These are phyloP conservation scores for Dothistroma pini DNA, from an alignment of 2,329 filamentous ascomycete genomes.

Conservation along the genomic window DNA sequence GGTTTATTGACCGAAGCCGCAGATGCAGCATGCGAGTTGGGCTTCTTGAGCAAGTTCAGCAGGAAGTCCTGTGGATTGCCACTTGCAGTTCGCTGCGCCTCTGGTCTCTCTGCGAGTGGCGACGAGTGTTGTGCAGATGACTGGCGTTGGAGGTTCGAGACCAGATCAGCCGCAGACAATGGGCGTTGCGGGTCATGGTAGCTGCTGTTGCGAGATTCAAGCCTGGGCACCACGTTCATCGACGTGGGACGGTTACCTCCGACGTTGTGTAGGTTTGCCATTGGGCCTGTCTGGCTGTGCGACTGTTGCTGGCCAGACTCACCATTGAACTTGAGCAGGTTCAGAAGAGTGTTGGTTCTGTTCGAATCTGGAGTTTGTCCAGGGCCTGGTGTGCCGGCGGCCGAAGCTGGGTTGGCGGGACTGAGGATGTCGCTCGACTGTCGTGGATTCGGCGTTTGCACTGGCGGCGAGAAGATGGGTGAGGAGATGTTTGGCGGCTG, in stretches of 20 bases:
- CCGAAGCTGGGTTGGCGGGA: conserved; percentile 48
- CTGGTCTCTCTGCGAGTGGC: conserved; percentile 29
- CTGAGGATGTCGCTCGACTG: conserved; percentile 58
- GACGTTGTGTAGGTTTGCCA: conserved; percentile 38
- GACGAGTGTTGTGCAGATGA: conserved; percentile 34
- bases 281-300: conserved; percentile 31
- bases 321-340: conserved; percentile 62
- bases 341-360: conserved; percentile 53
- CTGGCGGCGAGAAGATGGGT: conserved; percentile 55
- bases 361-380: conserved; percentile 32
- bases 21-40: conserved; percentile 36
- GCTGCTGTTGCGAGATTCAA: conserved; percentile 16
- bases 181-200: conserved; percentile 19
- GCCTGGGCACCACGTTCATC: conserved; percentile 17
- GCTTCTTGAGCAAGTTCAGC: conserved; percentile 77
- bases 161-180: conserved; percentile 55
- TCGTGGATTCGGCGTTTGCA: conserved; percentile 52
- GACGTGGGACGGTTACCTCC: conserved; percentile 19
- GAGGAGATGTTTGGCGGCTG: conserved; percentile 57
- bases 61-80: conserved; percentile 67
- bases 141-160: conserved; percentile 54
- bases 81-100: conserved; percentile 28
- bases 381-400: conserved; percentile 37
- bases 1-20: conserved; percentile 5
- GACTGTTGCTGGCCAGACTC: conserved; percentile 30